Base-by-base conservation (phyloP, 495 filamentous ascomycete genomes). In the Aspergillus affinis region DNA sequence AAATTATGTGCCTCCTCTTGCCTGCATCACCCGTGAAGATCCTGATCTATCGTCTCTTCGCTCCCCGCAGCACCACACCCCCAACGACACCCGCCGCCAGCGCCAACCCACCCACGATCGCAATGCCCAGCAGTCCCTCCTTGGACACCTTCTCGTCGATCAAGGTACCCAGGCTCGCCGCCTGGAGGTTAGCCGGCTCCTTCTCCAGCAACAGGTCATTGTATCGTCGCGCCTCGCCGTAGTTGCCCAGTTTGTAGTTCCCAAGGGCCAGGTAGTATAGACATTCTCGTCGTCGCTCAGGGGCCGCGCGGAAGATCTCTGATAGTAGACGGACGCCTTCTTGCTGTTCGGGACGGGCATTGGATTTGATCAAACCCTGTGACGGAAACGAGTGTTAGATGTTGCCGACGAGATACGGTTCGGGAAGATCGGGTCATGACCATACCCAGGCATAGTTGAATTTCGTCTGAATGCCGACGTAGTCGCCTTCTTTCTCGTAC, bases 361-460 rank as follows among this genome's bases (percentile, higher is more conserved):
- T 84, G 47, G 93, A 96, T 82, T 98, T 98, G 72, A 98, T 97
- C 54, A 98, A 81, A 60, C 94, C 94, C 92, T 96, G 59, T 26
- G 30, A 12, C 32, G 21, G 20, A 46, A 15, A 44, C 7, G 15
- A 48, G 15, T 15, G 9, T 47, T 13, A 12, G 32, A 23, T 48
- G n/a, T 29, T 19, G 36, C 41, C 49, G 19, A 48, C 32, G 27
- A 15, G 41, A 30, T 30, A 17, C 15, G 15, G 32, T 45, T 51
- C 18, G 17, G 19, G 27, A 19, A 19, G 23, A 26, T 4, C 23
- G 23, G 23, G 29, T 20, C 13, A 21, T 17, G 18, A 46, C 45
- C 81, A 47, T 80, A 95, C 92, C 94, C 94, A 98, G 68, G 95
- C 93, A 72, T 91, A 98, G 85, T 98, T 98, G 85, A 98, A 98